phyloP scores from a whole-genome alignment of 208 protist species.

The Novymonas esmeraldas region DNA sequence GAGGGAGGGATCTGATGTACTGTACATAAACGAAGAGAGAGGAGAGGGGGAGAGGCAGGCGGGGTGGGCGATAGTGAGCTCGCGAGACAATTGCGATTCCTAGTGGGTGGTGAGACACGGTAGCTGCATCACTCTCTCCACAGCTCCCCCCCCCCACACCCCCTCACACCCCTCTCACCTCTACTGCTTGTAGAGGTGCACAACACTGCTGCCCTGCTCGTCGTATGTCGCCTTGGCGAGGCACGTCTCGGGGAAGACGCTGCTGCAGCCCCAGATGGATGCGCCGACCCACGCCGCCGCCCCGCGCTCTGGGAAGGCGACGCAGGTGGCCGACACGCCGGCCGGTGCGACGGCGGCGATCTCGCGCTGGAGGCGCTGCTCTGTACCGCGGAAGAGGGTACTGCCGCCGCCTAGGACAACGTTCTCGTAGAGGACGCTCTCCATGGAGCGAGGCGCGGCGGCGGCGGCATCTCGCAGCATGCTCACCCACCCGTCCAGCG shows the following conservation, averaged over 20 bases:
- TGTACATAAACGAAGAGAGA: too few species aligned
- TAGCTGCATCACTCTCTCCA: too few species aligned
- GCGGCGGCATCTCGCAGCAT: slow-evolving; percentile 58
- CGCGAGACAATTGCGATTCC: too few species aligned
- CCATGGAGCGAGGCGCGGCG: slow-evolving; percentile 36
- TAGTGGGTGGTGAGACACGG: too few species aligned
- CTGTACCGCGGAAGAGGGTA: slow-evolving; percentile 79
- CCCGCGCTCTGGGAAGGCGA: slow-evolving; percentile 82
- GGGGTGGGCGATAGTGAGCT: too few species aligned
- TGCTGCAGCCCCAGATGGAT: slow-evolving; percentile 77
- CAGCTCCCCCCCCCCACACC: too few species aligned
- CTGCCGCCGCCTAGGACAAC: slow-evolving; percentile 96
- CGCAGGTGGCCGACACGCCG: slow-evolving; percentile 38
- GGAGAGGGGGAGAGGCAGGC: too few species aligned
- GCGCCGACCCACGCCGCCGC: slow-evolving; percentile 86
- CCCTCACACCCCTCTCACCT: too few species aligned
- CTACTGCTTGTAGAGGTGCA: slow-evolving; percentile 75
- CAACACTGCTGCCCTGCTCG: slow-evolving; percentile 61
- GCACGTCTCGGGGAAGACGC: slow-evolving; percentile 70
- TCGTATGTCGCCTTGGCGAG: slow-evolving; percentile 85
- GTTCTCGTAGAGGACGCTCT: slow-evolving; percentile 75
- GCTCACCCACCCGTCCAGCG: slow-evolving; percentile 49
- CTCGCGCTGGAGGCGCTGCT: slow-evolving; percentile 81
- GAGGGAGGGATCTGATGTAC: too few species aligned
- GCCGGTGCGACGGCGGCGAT: slow-evolving; percentile 33